These are phyloP conservation scores for Pythium grandisporangium DNA, from an alignment of 352 stramenopile genomes.

Conservation along the genomic window DNA sequence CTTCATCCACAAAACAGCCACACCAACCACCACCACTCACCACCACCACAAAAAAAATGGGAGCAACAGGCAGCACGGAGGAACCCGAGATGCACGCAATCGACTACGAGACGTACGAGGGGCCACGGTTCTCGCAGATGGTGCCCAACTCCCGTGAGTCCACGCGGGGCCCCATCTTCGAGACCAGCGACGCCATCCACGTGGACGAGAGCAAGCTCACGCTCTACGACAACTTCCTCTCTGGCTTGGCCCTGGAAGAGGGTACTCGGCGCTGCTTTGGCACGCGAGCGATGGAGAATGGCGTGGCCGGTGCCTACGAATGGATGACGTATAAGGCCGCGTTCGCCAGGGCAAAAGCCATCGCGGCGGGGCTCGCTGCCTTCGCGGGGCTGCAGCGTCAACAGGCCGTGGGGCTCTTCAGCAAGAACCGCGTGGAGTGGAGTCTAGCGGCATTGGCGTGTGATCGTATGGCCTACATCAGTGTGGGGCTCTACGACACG, in stretches of 20 bases:
- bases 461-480: conserved; percentile 30
- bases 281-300: conserved; percentile 9
- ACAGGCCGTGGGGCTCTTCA: conserved; percentile 34
- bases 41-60: no score
- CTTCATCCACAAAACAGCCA: no score
- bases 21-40: no score
- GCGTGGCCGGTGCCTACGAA: conserved; percentile 17
- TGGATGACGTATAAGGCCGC: conserved; percentile 31
- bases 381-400: conserved; percentile 16
- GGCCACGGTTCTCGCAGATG: conserved; percentile 19
- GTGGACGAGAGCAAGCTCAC: conserved; percentile 26
- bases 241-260: conserved; percentile 13
- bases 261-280: conserved; percentile 17
- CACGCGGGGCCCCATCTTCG: conserved; percentile 22
- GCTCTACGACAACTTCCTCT: conserved; percentile 39
- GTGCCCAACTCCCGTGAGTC: conserved; percentile 22
- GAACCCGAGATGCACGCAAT: conserved; percentile 30
- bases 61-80: conserved; percentile 15
- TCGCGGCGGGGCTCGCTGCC: conserved; percentile 10
- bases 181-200: conserved; percentile 10
- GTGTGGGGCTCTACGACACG: conserved; percentile 53
- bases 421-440: conserved; percentile 43
- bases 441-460: conserved; percentile 23
- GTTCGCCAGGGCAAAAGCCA: conserved; percentile 11
- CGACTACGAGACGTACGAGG: conserved; percentile 34